Percentiles rank a stretch among this genome's conserved stretches.
Conservation (phyloP, 495 filamentous ascomycete species). For the Neurospora pannonica region DNA sequence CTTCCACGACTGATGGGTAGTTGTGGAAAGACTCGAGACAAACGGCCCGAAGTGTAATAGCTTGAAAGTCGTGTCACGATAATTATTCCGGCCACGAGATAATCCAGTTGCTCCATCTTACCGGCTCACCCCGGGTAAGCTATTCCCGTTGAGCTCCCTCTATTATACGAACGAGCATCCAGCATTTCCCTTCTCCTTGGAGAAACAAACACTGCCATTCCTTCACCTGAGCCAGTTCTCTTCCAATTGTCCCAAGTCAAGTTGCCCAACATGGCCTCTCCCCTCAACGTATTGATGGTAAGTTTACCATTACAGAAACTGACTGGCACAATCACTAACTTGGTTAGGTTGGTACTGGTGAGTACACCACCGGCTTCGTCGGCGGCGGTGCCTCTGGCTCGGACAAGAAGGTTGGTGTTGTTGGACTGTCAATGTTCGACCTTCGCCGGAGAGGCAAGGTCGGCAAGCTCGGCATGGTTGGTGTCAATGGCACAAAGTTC, state of each 20-base stretch:
- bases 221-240: neutral
- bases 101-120: neutral
- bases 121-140: neutral
- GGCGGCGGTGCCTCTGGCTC: constrained; percentile 66
- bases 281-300: constrained; percentile 80
- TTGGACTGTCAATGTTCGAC: constrained; percentile 84
- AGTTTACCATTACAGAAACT: constrained; percentile 8
- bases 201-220: neutral
- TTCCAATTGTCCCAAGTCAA: neutral
- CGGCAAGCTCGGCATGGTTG: constrained; percentile 78
- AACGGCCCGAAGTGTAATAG: neutral
- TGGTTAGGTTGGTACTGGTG: constrained; percentile 70
- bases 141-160: neutral
- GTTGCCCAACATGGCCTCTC: neutral
- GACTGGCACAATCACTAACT: constrained; percentile 6
- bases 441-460: constrained; percentile 83
- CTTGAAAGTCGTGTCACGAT: neutral
- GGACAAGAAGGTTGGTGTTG: constrained; percentile 91
- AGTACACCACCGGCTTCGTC: constrained; percentile 91
- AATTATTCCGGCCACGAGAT: neutral
- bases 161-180: neutral
- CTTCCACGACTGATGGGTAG: neutral
- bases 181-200: neutral
- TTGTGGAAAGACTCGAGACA: neutral
- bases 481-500: constrained; percentile 78